phyloP scores from a whole-genome alignment of 495 filamentous ascomycete species.

The Talaromyces stipitatus region DNA sequence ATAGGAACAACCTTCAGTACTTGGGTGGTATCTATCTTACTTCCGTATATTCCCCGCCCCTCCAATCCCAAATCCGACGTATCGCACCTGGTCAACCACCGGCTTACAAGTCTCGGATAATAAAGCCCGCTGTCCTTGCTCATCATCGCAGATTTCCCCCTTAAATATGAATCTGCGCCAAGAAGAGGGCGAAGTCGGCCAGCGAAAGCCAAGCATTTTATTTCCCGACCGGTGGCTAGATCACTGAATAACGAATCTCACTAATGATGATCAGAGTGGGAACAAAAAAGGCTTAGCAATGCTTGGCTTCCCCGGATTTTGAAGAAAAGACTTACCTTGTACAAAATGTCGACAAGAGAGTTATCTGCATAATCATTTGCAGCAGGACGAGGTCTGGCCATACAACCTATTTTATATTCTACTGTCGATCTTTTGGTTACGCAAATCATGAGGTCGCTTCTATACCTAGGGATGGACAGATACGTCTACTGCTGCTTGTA shows the following conservation, averaged over 20 bases:
- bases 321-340: background rate
- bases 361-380: background rate
- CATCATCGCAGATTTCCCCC: background rate
- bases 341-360: background rate
- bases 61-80: conserved; percentile 30
- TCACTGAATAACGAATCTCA: background rate
- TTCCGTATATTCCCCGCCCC: conserved; percentile 34
- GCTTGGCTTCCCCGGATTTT: background rate
- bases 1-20: too few species aligned
- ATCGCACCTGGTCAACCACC: conserved; percentile 18
- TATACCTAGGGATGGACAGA: too few species aligned
- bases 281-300: background rate
- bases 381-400: background rate
- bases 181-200: background rate
- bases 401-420: background rate
- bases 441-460: background rate
- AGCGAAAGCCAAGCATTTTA: background rate
- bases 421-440: background rate
- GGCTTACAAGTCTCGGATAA: background rate
- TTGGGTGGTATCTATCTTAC: too few species aligned
- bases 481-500: too few species aligned
- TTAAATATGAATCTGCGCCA: background rate
- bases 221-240: background rate
- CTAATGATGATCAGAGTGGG: background rate
- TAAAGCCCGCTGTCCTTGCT: background rate